These are phyloP conservation scores for Neophaeococcomyces aloes DNA, from an alignment of 2,329 filamentous ascomycete genomes.

Conservation along the genomic window DNA sequence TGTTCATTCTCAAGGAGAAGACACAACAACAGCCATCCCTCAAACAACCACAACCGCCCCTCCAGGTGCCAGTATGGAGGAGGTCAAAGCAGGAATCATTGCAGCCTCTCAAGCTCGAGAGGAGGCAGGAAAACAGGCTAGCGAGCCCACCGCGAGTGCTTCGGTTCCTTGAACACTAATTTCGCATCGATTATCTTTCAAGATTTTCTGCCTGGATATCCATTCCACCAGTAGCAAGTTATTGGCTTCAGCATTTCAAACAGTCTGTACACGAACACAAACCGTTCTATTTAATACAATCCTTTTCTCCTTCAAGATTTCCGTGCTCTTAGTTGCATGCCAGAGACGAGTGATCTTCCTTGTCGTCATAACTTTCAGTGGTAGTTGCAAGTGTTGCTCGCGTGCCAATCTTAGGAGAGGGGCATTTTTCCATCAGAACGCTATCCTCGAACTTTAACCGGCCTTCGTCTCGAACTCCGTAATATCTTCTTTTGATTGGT, in stretches of 20 bases:
- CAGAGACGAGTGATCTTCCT: not conserved
- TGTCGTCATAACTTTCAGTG: not conserved
- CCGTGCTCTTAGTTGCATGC: not conserved
- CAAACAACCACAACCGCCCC: conserved; percentile 29
- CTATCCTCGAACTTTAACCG: not conserved
- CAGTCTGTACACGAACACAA: too few relatives aligned
- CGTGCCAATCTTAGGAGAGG: not conserved
- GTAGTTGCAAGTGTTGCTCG: not conserved
- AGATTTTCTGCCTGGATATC: too few relatives aligned
- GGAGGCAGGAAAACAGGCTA: conserved; percentile 9
- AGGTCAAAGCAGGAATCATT: conserved; percentile 32
- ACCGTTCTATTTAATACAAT: not conserved
- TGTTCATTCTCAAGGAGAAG: conserved; percentile 25
- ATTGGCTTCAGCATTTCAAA: too few relatives aligned
- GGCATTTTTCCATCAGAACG: not conserved
- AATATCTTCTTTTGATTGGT: not conserved
- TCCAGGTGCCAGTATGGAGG: conserved; percentile 30
- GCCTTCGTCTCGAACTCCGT: not conserved
- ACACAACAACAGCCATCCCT: conserved; percentile 16
- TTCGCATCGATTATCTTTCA: not conserved
- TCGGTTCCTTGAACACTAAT: conserved; percentile 12
- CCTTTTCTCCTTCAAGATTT: not conserved
- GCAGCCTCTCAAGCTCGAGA: conserved; percentile 11
- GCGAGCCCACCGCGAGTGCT: conserved; percentile 11
- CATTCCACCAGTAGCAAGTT: too few relatives aligned